phyloP scores from a whole-genome alignment of 2,329 filamentous ascomycete species.

The Triangularia setosa region DNA sequence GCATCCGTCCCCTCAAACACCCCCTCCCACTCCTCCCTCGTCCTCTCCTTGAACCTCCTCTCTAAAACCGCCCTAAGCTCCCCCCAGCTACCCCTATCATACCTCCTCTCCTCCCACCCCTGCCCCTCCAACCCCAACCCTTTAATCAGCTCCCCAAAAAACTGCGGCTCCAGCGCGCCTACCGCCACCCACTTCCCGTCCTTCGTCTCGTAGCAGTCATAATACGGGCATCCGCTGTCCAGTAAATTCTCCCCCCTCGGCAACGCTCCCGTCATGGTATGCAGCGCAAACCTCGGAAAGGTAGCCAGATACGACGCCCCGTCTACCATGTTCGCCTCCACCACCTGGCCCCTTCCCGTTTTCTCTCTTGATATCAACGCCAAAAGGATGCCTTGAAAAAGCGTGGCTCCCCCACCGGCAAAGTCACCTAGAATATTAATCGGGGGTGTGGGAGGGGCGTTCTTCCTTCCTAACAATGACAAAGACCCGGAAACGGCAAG shows the following conservation, averaged over 20 bases:
- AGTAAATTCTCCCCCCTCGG: slow-evolving; percentile 72
- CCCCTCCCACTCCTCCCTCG: slow-evolving; percentile 73
- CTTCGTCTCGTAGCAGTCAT: slow-evolving; percentile 81
- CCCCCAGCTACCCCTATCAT: slow-evolving; percentile 64
- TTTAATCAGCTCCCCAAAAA: slow-evolving; percentile 65
- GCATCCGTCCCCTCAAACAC: slow-evolving; percentile 90
- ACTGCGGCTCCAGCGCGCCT: slow-evolving; percentile 85
- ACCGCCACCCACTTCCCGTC: slow-evolving; percentile 80
- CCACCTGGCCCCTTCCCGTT: slow-evolving; percentile 74
- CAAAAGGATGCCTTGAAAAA: slow-evolving; percentile 77
- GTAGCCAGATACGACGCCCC: slow-evolving; percentile 74
- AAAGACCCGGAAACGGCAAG: slow-evolving; percentile 82
- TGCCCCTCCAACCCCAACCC: slow-evolving; percentile 58
- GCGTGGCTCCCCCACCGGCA: slow-evolving; percentile 77
- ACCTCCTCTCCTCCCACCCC: slow-evolving; percentile 49
- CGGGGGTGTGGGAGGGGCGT: slow-evolving; percentile 71
- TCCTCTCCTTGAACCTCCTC: slow-evolving; percentile 62
- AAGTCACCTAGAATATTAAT: slow-evolving; percentile 87
- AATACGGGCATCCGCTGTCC: slow-evolving; percentile 83
- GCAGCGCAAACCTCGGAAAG: slow-evolving; percentile 66
- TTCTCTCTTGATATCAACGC: slow-evolving; percentile 65
- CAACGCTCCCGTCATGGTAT: slow-evolving; percentile 58
- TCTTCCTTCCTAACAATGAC: slow-evolving; percentile 66
- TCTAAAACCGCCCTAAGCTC: slow-evolving; percentile 60
- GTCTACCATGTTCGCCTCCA: slow-evolving; percentile 97